phyloP scores from a whole-genome alignment of 805 yeast genomes.

The Sugiyamaella boreocaroliniensis region DNA sequence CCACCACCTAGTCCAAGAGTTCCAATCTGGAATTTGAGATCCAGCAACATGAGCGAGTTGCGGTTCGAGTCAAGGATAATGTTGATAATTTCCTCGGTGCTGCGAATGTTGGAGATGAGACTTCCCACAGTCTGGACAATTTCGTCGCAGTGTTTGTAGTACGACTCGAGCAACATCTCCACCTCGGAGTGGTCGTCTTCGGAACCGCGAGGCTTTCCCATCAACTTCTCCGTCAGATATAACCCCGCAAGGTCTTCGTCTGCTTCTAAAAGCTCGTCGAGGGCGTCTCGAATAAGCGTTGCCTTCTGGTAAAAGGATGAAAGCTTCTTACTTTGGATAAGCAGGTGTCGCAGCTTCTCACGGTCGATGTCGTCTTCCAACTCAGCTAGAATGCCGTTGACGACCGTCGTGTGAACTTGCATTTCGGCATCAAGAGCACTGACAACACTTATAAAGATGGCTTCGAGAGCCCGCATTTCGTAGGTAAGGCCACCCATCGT shows the following conservation, averaged over 20 bases:
- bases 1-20: conserved; percentile 76
- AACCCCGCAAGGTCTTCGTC: conserved; percentile 83
- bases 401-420: conserved; percentile 73
- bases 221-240: conserved; percentile 59
- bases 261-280: conserved; percentile 78
- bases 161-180: conserved; percentile 83
- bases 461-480: conserved; percentile 86
- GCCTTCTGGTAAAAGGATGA: conserved; percentile 82
- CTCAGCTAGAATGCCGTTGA: conserved; percentile 65
- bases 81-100: conserved; percentile 92
- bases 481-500: conserved; percentile 55
- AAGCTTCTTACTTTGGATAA: conserved; percentile 79
- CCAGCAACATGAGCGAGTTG: conserved; percentile 84
- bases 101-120: conserved; percentile 70
- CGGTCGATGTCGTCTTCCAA: conserved; percentile 79
- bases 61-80: conserved; percentile 90
- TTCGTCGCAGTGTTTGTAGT: conserved; percentile 86
- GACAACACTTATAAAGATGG: conserved; percentile 73
- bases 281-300: conserved; percentile 67
- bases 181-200: conserved; percentile 66
- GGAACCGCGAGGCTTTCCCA: conserved; percentile 37
- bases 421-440: conserved; percentile 77
- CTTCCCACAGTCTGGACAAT: conserved; percentile 85
- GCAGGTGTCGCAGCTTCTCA: conserved; percentile 64
- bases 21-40: conserved; percentile 76